Base-by-base conservation (phyloP, 768 basidiomycete genomes). In the Boletus sensibilis region DNA sequence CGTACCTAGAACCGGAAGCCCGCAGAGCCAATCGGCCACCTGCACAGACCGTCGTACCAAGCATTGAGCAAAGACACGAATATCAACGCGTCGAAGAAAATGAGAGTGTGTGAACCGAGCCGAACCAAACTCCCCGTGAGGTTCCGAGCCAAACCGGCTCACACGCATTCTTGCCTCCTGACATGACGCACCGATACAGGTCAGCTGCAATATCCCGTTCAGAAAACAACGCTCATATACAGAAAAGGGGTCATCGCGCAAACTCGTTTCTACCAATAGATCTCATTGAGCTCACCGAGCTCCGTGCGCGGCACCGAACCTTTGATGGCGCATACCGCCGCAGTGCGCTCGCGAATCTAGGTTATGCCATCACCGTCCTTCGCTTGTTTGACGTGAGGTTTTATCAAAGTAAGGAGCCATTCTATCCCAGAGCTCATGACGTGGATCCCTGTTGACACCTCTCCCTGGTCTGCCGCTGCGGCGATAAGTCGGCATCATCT, bases 321-420 rank as follows among this genome's bases (percentile, higher is more conserved):
- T 92, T 92, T 65, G 82, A 92, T 50, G 91, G 90, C 16, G 89
- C 91, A 14, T 93, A 93, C 71, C 79, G 79, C 38, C 83, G 91
- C 27, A 88, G 85, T 0, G 90, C 90, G 0, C 76, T 94, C 10
- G 83, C 84, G 14, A 83, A 84, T 54, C 77, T 94, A 2, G 87
- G 89, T 0, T 91, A 88, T 64, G 79, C 88, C 1, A 70, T 92
- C 52, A 80, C 89, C 0, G 81, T 93, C 51, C 75, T 94, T 11
- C 83, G 90, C 44, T 79, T 94, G n/a, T 94, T 94, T 61, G 88
- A 92, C 64, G 65, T 67, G 33, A 74, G 83, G 21, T 94, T 94
- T 71, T 86, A 86, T 63, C 75, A 77, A 64, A 89, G 92, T 90
- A 65, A 59, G 87, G 14, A 6, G 3, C n/a, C 31, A 3, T 21